Percentiles rank a stretch among this genome's conserved stretches.
phyloP scores from a whole-genome alignment of 2,329 filamentous ascomycete genomes.

The Phaeophleospora eucalypticola region DNA sequence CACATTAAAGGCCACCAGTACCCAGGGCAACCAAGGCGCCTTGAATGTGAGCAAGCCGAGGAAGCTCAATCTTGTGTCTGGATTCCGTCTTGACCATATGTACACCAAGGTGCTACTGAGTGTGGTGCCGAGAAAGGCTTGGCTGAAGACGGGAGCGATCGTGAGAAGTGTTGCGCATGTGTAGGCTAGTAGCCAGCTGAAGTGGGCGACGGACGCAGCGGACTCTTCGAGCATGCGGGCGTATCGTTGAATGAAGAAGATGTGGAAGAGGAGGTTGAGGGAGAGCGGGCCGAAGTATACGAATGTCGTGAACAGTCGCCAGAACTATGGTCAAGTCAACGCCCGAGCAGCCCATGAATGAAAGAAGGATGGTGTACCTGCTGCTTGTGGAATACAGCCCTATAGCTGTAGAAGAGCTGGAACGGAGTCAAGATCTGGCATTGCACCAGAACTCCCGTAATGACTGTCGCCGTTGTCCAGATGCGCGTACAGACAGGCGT shows the following conservation, averaged over 20 bases:
- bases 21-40: constrained; percentile 93
- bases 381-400: constrained; percentile 83
- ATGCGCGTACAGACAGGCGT: constrained; percentile 94
- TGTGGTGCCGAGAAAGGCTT: constrained; percentile 91
- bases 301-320: constrained; percentile 93
- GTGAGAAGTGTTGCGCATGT: constrained; percentile 73
- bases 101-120: constrained; percentile 92
- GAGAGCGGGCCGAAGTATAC: constrained; percentile 95
- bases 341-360: background rate
- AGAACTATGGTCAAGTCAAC: constrained; percentile 61
- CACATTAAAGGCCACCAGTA: constrained; percentile 86
- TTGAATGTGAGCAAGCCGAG: constrained; percentile 86
- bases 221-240: constrained; percentile 92
- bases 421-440: constrained; percentile 90
- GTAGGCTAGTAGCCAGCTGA: constrained; percentile 90
- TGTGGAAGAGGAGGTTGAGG: constrained; percentile 91
- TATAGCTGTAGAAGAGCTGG: constrained; percentile 94
- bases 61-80: constrained; percentile 76
- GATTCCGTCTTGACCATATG: constrained; percentile 95
- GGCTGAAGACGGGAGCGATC: constrained; percentile 80
- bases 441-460: constrained; percentile 84
- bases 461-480: constrained; percentile 92
- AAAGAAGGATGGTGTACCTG: constrained; percentile 58
- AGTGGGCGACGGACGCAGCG: constrained; percentile 87
- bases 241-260: constrained; percentile 97